Evolutionary conservation across 2,329 filamentous ascomycete species (phyloP).

Genomic region (Bisporella sp.): DNA sequence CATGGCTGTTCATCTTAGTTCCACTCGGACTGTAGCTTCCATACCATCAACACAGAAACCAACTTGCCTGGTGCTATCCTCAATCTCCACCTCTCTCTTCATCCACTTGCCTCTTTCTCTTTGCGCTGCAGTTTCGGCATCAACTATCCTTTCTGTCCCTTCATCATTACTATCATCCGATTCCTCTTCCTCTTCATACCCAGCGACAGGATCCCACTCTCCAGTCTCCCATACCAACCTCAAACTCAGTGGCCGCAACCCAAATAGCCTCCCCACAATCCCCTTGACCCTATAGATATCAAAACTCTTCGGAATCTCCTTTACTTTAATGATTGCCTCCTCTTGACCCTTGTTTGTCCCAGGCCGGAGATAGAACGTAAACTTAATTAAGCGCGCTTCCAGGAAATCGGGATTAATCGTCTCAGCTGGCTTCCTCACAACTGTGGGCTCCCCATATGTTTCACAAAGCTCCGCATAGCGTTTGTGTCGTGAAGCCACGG

Average conservation of each 20-base stretch:
- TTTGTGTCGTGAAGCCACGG: conserved; percentile 57
- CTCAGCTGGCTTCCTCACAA: conserved; percentile 41
- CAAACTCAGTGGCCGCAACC: conserved; percentile 54
- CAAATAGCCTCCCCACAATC: conserved; percentile 66
- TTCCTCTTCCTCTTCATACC: conserved; percentile 49
- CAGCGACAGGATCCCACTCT: conserved; percentile 75
- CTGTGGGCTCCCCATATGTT: conserved; percentile 63
- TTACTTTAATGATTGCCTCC: conserved; percentile 13
- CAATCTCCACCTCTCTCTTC: conserved; percentile 72
- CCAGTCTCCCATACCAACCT: conserved; percentile 81
- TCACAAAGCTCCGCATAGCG: conserved; percentile 69
- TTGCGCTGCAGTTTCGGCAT: conserved; percentile 1
- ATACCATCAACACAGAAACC: conserved; percentile 75
- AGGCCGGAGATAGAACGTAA: conserved; percentile 44
- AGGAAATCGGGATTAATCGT: conserved; percentile 71
- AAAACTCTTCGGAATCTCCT: conserved; percentile 63
- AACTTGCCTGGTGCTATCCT: conserved; percentile 71
- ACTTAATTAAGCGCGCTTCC: conserved; percentile 65
- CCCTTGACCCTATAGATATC: conserved; percentile 79
- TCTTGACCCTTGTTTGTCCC: conserved; percentile 10
- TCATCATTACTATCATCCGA: conserved; percentile 47
- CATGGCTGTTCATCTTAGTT: conserved; percentile 3
- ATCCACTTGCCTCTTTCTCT: conserved; percentile 52
- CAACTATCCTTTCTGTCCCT: conserved; percentile 30
- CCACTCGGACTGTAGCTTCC: conserved; percentile 63